Conservation (phyloP, 2,329 filamentous ascomycete species). For the Monilinia laxa region DNA sequence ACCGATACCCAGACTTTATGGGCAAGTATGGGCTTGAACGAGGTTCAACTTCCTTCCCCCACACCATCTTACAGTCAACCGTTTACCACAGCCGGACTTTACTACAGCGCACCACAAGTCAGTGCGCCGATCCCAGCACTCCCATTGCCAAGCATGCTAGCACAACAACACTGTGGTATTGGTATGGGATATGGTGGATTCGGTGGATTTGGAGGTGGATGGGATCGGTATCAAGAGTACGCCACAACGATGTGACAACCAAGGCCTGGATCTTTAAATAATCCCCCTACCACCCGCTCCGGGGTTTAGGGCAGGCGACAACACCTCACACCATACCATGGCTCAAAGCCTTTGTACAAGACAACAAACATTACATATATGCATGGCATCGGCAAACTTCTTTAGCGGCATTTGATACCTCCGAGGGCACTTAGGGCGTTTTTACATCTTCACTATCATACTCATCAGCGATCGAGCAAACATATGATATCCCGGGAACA, state of each 20-base stretch:
- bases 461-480: constrained; percentile 39
- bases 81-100: constrained; percentile 69
- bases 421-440: constrained; percentile 33
- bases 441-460: constrained; percentile 28
- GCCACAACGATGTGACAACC: constrained; percentile 82
- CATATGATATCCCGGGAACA: constrained; percentile 35
- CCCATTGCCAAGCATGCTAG: constrained; percentile 82
- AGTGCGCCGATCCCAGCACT: constrained; percentile 73
- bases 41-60: constrained; percentile 74
- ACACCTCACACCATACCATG: constrained; percentile 28
- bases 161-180: constrained; percentile 78
- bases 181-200: constrained; percentile 74
- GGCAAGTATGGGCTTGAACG: constrained; percentile 73
- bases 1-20: constrained; percentile 74
- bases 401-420: constrained; percentile 41
- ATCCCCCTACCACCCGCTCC: constrained; percentile 52
- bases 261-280: constrained; percentile 44
- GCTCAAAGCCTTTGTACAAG: constrained; percentile 25
- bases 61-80: constrained; percentile 78
- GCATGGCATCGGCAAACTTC: constrained; percentile 25
- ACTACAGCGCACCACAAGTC: constrained; percentile 76
- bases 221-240: constrained; percentile 84
- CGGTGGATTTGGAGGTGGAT: constrained; percentile 63
- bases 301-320: constrained; percentile 44
- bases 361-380: constrained; percentile 22